Base-by-base conservation (phyloP, 352 stramenopile genomes). In the Phytophthora ramorum region DNA sequence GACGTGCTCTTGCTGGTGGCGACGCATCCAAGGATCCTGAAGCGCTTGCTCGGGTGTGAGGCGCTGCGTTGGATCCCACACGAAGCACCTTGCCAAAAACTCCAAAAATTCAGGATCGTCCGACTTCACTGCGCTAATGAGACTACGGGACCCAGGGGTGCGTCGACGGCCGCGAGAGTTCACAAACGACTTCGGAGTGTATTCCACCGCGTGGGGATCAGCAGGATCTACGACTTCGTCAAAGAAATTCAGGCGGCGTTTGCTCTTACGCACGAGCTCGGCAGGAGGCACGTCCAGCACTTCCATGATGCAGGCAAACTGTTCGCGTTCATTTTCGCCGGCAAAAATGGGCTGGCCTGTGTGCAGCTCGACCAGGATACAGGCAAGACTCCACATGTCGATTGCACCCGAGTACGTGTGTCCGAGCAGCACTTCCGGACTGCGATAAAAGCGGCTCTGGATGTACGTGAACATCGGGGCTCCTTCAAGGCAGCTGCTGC, bases 381-480 rank as follows among this genome's bases (percentile, higher is more conserved):
- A 97, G 7, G 78, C 92, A 41, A 97, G 75, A 74, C 85, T 96
- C 92, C 91, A 98, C 85, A 97, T 96, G 61, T 98, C 92, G 58
- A 97, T 96, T 4, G 76, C 66, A 38, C 63, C 55, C 34, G 62
- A 73, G 66, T 96, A 97, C 3, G 67, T 76, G 8, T 99, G 73
- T 3, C 97, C 97, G 0, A 99, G 75, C 65, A 99, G 96, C 8
- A 99, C 96, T 73, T 99, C 96, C 7, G 97, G 97, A n/a, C 89
- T 97, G 20, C 97, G 89, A 77, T 99, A 99, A 74, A 99, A 99
- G 4, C 97, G 85, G 20, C 89, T 98, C 67, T 99, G 97, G 61
- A 99, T 98, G 83, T 99, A 99, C 26, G 93, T 96, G 68, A 98
- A 98, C 63, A 97, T 85, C 0, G 91, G 90, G 46, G 93, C 90